Percentiles rank a stretch among this genome's conserved stretches.
Evolutionary conservation across 2,329 filamentous ascomycete genomes (phyloP).

Genomic region (Epichloe bromicola): DNA sequence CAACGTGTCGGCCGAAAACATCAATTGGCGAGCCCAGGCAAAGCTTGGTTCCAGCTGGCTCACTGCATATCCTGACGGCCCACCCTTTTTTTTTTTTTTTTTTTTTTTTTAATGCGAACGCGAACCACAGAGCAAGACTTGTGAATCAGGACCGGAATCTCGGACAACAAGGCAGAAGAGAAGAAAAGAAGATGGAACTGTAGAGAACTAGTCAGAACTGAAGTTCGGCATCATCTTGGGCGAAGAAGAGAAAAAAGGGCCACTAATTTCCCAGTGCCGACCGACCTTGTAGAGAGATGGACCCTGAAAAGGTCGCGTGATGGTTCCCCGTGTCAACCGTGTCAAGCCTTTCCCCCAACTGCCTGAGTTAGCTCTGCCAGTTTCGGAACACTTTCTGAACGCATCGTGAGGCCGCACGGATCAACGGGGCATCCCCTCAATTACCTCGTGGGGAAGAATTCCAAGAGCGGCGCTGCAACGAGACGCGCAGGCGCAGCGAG

Average conservation of each 20-base stretch:
- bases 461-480: not conserved
- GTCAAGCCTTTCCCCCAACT: not conserved
- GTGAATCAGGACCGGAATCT: not conserved
- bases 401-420: slow-evolving; percentile 8
- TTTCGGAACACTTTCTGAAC: not conserved
- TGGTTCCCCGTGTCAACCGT: slow-evolving; percentile 1
- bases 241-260: not conserved
- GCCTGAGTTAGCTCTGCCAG: not conserved
- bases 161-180: not conserved
- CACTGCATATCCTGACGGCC: not conserved
- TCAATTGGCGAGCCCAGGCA: not conserved
- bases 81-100: not conserved
- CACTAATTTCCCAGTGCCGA: slow-evolving; percentile 1
- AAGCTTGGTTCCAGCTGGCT: not conserved
- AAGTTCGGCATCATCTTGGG: not conserved
- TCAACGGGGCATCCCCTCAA: not conserved
- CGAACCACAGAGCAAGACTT: not conserved
- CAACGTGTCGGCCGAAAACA: not conserved
- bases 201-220: not conserved
- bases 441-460: not conserved
- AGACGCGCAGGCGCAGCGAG: not conserved
- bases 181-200: not conserved
- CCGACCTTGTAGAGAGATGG: slow-evolving; percentile 2
- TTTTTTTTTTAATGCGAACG: not conserved
- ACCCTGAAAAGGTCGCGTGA: slow-evolving; percentile 10